phyloP scores from a whole-genome alignment of 768 basidiomycete genomes.

The Boletus sensibilis region DNA sequence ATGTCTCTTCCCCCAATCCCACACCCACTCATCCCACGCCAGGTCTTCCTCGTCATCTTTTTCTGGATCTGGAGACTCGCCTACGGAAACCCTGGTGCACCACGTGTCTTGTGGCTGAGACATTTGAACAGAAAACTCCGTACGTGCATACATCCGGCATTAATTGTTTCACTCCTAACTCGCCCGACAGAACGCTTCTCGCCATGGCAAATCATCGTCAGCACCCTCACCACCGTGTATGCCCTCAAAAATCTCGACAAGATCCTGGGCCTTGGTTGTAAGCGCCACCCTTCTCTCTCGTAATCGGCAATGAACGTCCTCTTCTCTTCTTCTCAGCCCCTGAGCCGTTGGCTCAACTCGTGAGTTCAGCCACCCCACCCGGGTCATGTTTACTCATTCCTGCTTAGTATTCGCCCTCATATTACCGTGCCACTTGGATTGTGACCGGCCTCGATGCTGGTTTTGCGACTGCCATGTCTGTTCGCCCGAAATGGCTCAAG shows the following conservation, averaged over 20 bases:
- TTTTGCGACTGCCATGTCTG: constrained; percentile 92
- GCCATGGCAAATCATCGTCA: constrained; percentile 94
- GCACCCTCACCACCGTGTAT: constrained; percentile 82
- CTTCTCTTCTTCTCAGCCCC: constrained; percentile 56
- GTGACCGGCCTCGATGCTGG: constrained; percentile 94
- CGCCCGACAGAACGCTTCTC: constrained; percentile 66
- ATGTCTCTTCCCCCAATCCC: constrained; percentile 8
- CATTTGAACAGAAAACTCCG: constrained; percentile 57
- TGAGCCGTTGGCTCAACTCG: constrained; percentile 87
- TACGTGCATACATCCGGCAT: constrained; percentile 34
- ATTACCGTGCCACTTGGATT: constrained; percentile 96
- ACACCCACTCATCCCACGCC: constrained; percentile 4
- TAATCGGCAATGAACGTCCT: neutral
- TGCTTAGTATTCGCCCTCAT: constrained; percentile 81
- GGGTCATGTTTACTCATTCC: constrained; percentile 5
- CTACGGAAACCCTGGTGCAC: constrained; percentile 61
- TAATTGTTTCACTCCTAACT: neutral
- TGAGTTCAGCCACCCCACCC: constrained; percentile 37
- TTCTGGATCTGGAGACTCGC: constrained; percentile 89
- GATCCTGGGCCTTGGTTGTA: constrained; percentile 78
- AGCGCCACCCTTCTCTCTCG: neutral
- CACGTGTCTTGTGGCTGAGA: constrained; percentile 64
- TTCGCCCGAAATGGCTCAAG: constrained; percentile 87
- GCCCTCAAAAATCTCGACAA: constrained; percentile 82
- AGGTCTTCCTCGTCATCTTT: constrained; percentile 88